Base-by-base conservation (phyloP, 2,329 filamentous ascomycete genomes). In the Ambrosiella xylebori region DNA sequence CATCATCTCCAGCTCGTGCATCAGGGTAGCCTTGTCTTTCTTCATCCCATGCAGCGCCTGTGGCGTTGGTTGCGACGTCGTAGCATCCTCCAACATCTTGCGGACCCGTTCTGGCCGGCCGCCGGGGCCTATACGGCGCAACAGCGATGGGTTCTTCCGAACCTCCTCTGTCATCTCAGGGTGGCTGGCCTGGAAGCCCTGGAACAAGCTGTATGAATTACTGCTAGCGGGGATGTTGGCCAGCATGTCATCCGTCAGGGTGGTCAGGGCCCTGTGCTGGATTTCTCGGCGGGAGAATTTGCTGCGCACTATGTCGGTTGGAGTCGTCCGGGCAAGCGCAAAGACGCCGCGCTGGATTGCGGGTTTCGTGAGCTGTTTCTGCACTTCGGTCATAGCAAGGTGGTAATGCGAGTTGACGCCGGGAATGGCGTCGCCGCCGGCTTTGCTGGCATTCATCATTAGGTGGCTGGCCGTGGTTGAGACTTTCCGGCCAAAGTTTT, bases 401-500 rank as follows among this genome's bases (percentile, higher is more conserved):
- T 93, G 84, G 71, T 96, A 97, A 60, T 75, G 70, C 27, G 57
- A 61, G 41, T 61, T 66, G 68, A 76, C 68, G 71, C 76, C 65
- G 66, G 74, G 64, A 68, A 76, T 70, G 70, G 71, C 61, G 65
- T 71, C 70, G 62, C 84, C 80, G 64, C 49, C 52, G 35, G 27
- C 44, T 15, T 53, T 13, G 12, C 57, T 36, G 59, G 80, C 71
- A 52, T 84, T 81, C 50, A 79, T 84, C 66, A 97, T 95, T 64
- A 98, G 77, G 70, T 95, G 89, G 66, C 82, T 87, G 59, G 93
- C 93, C 17, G 93, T 97, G 36, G 88, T 88, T 37, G 90, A 93
- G 62, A 97, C 89, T 72, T 96, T 98, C 67, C 91, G 84, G 64
- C 89, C 82, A 71, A 98, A 96, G 58, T 88, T 86, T 73, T 96